Conservation (phyloP, 2,329 filamentous ascomycete species). For the Calonectria naviculata region DNA sequence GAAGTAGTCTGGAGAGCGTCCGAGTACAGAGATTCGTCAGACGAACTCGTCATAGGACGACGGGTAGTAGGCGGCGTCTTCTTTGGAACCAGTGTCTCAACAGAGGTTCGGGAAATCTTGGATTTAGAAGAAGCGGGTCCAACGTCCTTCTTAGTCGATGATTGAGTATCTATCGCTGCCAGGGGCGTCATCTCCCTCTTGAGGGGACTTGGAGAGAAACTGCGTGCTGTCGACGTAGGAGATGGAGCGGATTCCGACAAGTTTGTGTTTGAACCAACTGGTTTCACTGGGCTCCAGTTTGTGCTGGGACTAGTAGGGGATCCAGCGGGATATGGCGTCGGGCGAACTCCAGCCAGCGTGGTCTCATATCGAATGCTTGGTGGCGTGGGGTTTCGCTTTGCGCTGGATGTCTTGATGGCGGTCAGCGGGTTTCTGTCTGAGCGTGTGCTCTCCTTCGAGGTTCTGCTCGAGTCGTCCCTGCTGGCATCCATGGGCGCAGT, state of each 20-base stretch:
- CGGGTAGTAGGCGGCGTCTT: constrained; percentile 15
- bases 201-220: constrained; percentile 6
- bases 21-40: constrained; percentile 52
- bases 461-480: constrained; percentile 23
- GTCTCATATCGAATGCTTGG: constrained; percentile 44
- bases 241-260: constrained; percentile 25
- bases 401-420: constrained; percentile 13
- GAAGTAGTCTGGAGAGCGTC: constrained; percentile 51
- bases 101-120: constrained; percentile 8
- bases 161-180: background rate
- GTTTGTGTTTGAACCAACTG: constrained; percentile 42
- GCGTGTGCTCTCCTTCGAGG: constrained; percentile 17
- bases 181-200: constrained; percentile 24
- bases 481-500: background rate
- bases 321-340: constrained; percentile 31
- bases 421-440: constrained; percentile 21
- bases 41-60: constrained; percentile 44
- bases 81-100: constrained; percentile 17
- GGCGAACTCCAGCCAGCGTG: constrained; percentile 34
- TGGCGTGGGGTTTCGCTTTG: constrained; percentile 29
- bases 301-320: constrained; percentile 28
- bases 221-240: constrained; percentile 24
- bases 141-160: background rate
- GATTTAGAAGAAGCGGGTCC: background rate
- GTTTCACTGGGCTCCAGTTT: constrained; percentile 48